phyloP scores from a whole-genome alignment of 805 yeast genomes.

The Cyberlindnera bimundalis region DNA sequence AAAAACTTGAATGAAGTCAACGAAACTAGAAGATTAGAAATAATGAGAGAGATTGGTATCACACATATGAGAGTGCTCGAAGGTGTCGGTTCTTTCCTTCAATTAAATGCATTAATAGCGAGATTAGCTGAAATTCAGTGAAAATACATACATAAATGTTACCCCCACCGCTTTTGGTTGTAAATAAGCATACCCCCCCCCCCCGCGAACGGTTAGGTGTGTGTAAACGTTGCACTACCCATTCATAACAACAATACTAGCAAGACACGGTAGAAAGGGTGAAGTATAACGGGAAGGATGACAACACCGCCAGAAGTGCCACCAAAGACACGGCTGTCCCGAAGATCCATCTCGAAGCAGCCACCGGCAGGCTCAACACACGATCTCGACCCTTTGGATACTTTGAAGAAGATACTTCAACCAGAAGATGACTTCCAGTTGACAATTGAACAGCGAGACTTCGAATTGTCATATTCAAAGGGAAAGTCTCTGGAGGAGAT shows the following conservation, averaged over 20 bases:
- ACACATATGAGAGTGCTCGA: slow-evolving; percentile 90
- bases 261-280: not conserved
- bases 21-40: slow-evolving; percentile 69
- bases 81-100: slow-evolving; percentile 87
- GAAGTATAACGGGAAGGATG: not conserved
- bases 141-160: too few species aligned
- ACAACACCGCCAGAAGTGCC: not conserved
- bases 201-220: not conserved
- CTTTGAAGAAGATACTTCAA: slow-evolving; percentile 4
- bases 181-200: too few species aligned
- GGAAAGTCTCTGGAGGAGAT: slow-evolving; percentile 17
- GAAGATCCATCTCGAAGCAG: slow-evolving; percentile 17
- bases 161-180: slow-evolving; percentile 1
- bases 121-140: slow-evolving; percentile 34
- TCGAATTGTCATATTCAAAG: too few species aligned
- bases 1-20: slow-evolving; percentile 66
- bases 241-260: not conserved
- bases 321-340: slow-evolving; percentile 12
- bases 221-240: too few species aligned
- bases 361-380: slow-evolving; percentile 13
- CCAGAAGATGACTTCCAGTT: too few species aligned
- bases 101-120: slow-evolving; percentile 79
- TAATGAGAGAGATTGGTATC: slow-evolving; percentile 83
- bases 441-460: too few species aligned
- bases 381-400: slow-evolving; percentile 4